Evolutionary conservation across 805 yeast species (phyloP).

Genomic region (Starmera dryadoides): DNA sequence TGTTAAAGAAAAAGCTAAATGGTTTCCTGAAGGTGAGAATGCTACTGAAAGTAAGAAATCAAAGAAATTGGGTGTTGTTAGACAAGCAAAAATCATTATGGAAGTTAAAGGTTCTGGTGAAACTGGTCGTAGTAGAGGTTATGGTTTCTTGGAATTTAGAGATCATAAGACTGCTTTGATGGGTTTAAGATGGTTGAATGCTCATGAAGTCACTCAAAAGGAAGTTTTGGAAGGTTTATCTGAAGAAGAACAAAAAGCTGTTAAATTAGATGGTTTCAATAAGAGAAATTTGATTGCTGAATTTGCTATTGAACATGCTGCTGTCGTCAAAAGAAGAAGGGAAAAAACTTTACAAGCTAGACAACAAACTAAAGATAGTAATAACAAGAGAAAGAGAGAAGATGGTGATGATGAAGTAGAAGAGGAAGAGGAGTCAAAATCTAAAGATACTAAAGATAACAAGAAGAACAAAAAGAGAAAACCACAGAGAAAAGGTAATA

Average conservation of each 20-base stretch:
- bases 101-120: slow-evolving; percentile 89
- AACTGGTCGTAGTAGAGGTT: slow-evolving; percentile 89
- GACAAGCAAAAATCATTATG: slow-evolving; percentile 87
- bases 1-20: slow-evolving; percentile 49
- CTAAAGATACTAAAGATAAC: slow-evolving; percentile 11
- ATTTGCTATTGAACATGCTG: slow-evolving; percentile 93
- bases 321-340: slow-evolving; percentile 83
- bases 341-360: slow-evolving; percentile 49
- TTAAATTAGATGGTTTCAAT: slow-evolving; percentile 43
- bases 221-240: slow-evolving; percentile 68
- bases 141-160: slow-evolving; percentile 89
- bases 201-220: slow-evolving; percentile 68
- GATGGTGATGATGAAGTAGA: slow-evolving; percentile 17
- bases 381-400: slow-evolving; percentile 19
- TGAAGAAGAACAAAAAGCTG: slow-evolving; percentile 57
- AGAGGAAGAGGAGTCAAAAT: slow-evolving; percentile 5
- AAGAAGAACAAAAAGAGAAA: slow-evolving; percentile 14
- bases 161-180: slow-evolving; percentile 89
- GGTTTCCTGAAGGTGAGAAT: slow-evolving; percentile 29
- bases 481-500: slow-evolving; percentile 32
- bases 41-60: slow-evolving; percentile 43
- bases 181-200: slow-evolving; percentile 97
- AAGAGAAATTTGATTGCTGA: slow-evolving; percentile 82
- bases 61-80: slow-evolving; percentile 84
- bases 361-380: slow-evolving; percentile 23